Evolutionary conservation across 2,329 filamentous ascomycete genomes (phyloP).

Genomic region (Coleophoma crateriformis): DNA sequence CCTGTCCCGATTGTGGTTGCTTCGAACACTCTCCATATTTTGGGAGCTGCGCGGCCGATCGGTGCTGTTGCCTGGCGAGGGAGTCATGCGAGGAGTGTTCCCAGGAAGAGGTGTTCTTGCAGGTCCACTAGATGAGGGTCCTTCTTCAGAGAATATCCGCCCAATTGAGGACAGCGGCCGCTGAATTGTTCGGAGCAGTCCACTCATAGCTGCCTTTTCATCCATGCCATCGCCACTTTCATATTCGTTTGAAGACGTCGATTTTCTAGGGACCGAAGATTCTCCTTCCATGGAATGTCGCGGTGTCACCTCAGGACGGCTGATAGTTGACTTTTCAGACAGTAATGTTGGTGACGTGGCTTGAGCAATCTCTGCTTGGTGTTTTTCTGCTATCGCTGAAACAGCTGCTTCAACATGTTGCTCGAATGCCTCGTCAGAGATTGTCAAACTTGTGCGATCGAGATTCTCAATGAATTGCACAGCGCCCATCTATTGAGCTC

Average conservation of each 20-base stretch:
- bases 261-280: conserved; percentile 49
- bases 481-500: conserved; percentile 65
- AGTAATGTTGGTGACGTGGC: conserved; percentile 27
- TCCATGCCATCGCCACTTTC: conserved; percentile 49
- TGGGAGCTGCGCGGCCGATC: conserved; percentile 17
- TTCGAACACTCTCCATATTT: conserved; percentile 12
- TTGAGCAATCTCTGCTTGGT: conserved; percentile 52
- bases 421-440: conserved; percentile 93
- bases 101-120: conserved; percentile 39
- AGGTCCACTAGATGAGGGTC: conserved; percentile 24
- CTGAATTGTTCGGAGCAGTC: conserved; percentile 85
- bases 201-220: conserved; percentile 76
- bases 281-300: conserved; percentile 55
- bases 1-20: conserved; percentile 7
- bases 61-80: conserved; percentile 19
- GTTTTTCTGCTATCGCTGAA: conserved; percentile 89
- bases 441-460: conserved; percentile 88
- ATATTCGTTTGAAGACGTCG: conserved; percentile 47
- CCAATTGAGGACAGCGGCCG: conserved; percentile 87
- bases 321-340: conserved; percentile 40
- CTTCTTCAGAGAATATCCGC: conserved; percentile 81
- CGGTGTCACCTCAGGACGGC: conserved; percentile 51
- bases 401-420: conserved; percentile 94
- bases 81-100: conserved; percentile 29
- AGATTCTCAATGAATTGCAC: conserved; percentile 96